These are phyloP conservation scores for Didymella segeticola DNA, from an alignment of 2,329 filamentous ascomycete genomes.

Conservation along the genomic window DNA sequence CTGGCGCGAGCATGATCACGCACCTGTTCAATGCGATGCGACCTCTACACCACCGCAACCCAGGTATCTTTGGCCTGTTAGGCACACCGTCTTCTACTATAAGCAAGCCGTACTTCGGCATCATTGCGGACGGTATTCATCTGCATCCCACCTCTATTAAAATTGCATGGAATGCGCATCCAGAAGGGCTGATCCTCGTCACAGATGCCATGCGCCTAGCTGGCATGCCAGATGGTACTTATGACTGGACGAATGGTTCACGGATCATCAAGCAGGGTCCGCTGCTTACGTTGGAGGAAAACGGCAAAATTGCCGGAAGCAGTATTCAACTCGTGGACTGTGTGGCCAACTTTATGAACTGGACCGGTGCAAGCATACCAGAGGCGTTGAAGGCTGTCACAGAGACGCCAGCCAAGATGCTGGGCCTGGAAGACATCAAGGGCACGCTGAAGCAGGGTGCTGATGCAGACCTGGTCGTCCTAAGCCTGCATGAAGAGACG, in stretches of 20 bases:
- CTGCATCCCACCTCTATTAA: slow-evolving; percentile 87
- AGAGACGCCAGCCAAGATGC: slow-evolving; percentile 76
- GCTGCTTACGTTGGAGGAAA: slow-evolving; percentile 77
- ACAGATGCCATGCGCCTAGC: slow-evolving; percentile 92
- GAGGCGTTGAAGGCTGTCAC: slow-evolving; percentile 77
- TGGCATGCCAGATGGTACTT: slow-evolving; percentile 81
- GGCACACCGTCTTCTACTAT: slow-evolving; percentile 56
- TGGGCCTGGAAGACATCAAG: slow-evolving; percentile 71
- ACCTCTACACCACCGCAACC: slow-evolving; percentile 88
- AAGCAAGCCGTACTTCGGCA: slow-evolving; percentile 77
- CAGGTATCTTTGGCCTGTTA: slow-evolving; percentile 85
- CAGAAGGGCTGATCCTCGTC: slow-evolving; percentile 83
- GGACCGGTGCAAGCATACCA: slow-evolving; percentile 72
- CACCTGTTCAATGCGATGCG: slow-evolving; percentile 95
- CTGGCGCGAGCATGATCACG: slow-evolving; percentile 87
- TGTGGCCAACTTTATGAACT: slow-evolving; percentile 79
- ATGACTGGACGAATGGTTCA: slow-evolving; percentile 82
- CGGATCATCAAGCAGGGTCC: slow-evolving; percentile 73
- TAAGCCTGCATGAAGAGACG: slow-evolving; percentile 61
- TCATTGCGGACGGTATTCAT: slow-evolving; percentile 91
- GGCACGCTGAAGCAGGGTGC: slow-evolving; percentile 60
- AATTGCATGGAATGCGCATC: slow-evolving; percentile 87
- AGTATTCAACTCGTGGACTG: slow-evolving; percentile 80
- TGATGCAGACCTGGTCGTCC: slow-evolving; percentile 67
- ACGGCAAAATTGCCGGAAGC: slow-evolving; percentile 63